Evolutionary conservation across 306 rosid genomes (phyloP).

Genomic region (Cyamopsis tetragonoloba): DNA sequence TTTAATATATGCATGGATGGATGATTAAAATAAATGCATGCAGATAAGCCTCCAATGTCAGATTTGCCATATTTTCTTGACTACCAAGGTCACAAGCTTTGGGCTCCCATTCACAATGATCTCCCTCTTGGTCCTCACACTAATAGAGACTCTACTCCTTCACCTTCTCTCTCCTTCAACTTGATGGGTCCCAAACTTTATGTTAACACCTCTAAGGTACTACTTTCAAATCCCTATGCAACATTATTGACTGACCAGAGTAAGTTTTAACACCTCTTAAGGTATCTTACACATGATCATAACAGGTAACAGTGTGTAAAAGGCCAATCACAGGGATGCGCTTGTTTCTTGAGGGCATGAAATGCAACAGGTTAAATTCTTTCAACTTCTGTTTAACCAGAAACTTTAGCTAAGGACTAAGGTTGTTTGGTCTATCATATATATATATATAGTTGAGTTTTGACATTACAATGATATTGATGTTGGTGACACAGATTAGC

Average conservation of each 20-base stretch:
- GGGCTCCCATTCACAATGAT: conserved; percentile 91
- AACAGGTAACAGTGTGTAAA: conserved; percentile 60
- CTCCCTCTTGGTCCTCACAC: conserved; percentile 64
- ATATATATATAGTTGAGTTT: too few species aligned
- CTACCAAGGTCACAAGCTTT: conserved; percentile 69
- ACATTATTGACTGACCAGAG: too few species aligned
- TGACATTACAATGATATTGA: neutral
- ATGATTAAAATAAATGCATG: too few species aligned
- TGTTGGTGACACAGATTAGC: conserved; percentile 54
- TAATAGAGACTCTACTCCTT: conserved; percentile 41
- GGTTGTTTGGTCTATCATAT: neutral
- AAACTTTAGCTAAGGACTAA: neutral
- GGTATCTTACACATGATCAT: conserved; percentile 6
- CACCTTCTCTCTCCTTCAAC: conserved; percentile 60
- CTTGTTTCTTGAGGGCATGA: conserved; percentile 89
- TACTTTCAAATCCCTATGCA: conserved; percentile 13
- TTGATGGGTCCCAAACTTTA: conserved; percentile 81
- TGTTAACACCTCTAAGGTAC: conserved; percentile 62
- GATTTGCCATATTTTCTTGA: conserved; percentile 85
- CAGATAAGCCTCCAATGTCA: conserved; percentile 81
- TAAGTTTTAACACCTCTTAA: too few species aligned
- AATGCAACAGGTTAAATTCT: conserved; percentile 61
- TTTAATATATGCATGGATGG: too few species aligned
- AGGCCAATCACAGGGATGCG: conserved; percentile 88
- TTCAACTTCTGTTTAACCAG: neutral